These are phyloP conservation scores for Filobasidium wieringae DNA, from an alignment of 768 basidiomycete species.

Conservation along the genomic window DNA sequence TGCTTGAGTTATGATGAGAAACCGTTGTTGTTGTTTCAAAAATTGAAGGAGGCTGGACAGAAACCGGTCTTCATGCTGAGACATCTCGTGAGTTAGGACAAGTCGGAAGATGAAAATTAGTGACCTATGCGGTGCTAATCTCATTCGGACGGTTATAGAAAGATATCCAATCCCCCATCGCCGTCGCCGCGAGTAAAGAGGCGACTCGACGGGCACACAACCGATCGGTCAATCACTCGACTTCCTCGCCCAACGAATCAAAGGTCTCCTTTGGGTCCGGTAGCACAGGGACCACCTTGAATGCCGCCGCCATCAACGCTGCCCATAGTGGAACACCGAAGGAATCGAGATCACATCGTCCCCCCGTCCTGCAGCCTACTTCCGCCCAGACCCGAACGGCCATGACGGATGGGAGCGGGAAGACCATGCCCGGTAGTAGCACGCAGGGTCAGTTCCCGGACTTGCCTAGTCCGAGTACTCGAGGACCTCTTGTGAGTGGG, in stretches of 20 bases:
- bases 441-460: slow-evolving; percentile 30
- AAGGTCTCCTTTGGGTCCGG: no score
- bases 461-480: slow-evolving; percentile 32
- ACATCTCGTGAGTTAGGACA: slow-evolving; percentile 30
- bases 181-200: slow-evolving; percentile 91
- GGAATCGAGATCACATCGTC: slow-evolving; percentile 37
- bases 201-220: no score
- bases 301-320: no score
- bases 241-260: no score
- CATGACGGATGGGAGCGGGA: slow-evolving; percentile 15
- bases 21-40: slow-evolving; percentile 89
- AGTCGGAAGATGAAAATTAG: slow-evolving; percentile 58
- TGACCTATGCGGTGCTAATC: slow-evolving; percentile 37
- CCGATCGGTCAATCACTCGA: no score
- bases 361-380: slow-evolving; percentile 36
- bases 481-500: slow-evolving; percentile 17
- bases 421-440: slow-evolving; percentile 17
- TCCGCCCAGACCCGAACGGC: slow-evolving; percentile 19
- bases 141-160: slow-evolving; percentile 16
- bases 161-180: slow-evolving; percentile 94
- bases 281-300: no score
- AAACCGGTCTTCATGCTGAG: slow-evolving; percentile 89
- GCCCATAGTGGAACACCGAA: no score
- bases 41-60: slow-evolving; percentile 90
- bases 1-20: slow-evolving; percentile 98